Base-by-base conservation (phyloP, 2,329 filamentous ascomycete species). In the Penicillium verrucosum region DNA sequence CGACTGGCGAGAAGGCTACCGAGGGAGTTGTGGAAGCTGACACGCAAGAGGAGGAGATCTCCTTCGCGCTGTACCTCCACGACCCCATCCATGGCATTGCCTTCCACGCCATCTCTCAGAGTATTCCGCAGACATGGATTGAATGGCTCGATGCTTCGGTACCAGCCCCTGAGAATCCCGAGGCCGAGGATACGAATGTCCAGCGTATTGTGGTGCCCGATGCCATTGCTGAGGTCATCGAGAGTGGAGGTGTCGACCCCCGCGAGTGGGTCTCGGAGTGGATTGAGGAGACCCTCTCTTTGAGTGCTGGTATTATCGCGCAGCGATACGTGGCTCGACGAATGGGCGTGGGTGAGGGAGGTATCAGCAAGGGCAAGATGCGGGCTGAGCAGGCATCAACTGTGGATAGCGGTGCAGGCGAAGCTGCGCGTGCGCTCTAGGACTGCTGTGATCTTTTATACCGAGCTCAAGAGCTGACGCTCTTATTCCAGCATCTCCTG, bases 251-350 rank as follows among this genome's bases (percentile, higher is more conserved):
- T 10, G 90, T 97, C 2, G 94, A 99, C 70, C 94, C 94, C 0
- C 83, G 94, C 56, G 94, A 99, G 74, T 99, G 94, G 94, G 90
- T 96, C 37, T 89, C 92, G 3, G 94, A 97, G 75, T 99, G 94
- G 94, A 83, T 99, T 45, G 93, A 97, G 77, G 93, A 97, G 77
- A 79, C 87, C 0, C 81, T 99, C 32, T 85, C 81, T 40, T 78
- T 97, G 47, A 84, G 86, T 4, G 84, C 95, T 0, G 93, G 94
- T 18, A 80, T 96, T 8, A 88, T 97, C 4, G 94, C 94, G 2
- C 94, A 99, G 81, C 82, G 92, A 61, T 99, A 99, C 71, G 94
- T 99, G 21, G 93, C 94, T 5, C 85, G 89, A 59, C 82, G 94
- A 55, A 99, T 99, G 94, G 93, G 94, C 12, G 93, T 99, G 10